These are phyloP conservation scores for Xylaria flabelliformis DNA, from an alignment of 495 filamentous ascomycete genomes.

Conservation along the genomic window DNA sequence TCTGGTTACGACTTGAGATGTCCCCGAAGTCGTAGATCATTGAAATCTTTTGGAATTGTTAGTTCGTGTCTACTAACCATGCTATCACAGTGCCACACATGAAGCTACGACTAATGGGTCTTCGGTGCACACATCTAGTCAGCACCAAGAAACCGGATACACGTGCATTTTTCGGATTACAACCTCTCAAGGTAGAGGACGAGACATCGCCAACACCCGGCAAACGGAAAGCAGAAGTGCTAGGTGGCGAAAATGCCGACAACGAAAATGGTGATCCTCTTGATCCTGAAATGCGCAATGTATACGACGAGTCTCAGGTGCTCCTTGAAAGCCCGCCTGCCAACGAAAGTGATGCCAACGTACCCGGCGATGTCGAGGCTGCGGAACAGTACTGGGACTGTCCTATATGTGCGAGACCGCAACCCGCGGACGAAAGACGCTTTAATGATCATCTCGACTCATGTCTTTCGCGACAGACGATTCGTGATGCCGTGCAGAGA, in stretches of 20 bases:
- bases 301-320: neutral
- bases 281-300: slow-evolving; percentile 15
- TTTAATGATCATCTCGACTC: slow-evolving; percentile 97
- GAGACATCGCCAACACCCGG: slow-evolving; percentile 20
- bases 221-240: slow-evolving; percentile 31
- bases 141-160: slow-evolving; percentile 77
- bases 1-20: neutral
- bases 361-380: slow-evolving; percentile 56
- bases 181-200: slow-evolving; percentile 34
- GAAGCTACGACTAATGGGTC: slow-evolving; percentile 85
- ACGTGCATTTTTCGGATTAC: slow-evolving; percentile 80
- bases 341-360: neutral
- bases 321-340: neutral
- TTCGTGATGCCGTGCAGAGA: slow-evolving; percentile 77
- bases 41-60: neutral
- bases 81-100: slow-evolving; percentile 62
- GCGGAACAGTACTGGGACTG: slow-evolving; percentile 75
- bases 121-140: slow-evolving; percentile 85
- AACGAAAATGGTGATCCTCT: slow-evolving; percentile 21
- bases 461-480: slow-evolving; percentile 85
- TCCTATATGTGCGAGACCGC: slow-evolving; percentile 80
- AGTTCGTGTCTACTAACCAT: neutral
- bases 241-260: slow-evolving; percentile 25
- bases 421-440: slow-evolving; percentile 71
- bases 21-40: neutral